Evolutionary conservation across 768 basidiomycete genomes (phyloP).

Genomic region (Mycena vitilis): DNA sequence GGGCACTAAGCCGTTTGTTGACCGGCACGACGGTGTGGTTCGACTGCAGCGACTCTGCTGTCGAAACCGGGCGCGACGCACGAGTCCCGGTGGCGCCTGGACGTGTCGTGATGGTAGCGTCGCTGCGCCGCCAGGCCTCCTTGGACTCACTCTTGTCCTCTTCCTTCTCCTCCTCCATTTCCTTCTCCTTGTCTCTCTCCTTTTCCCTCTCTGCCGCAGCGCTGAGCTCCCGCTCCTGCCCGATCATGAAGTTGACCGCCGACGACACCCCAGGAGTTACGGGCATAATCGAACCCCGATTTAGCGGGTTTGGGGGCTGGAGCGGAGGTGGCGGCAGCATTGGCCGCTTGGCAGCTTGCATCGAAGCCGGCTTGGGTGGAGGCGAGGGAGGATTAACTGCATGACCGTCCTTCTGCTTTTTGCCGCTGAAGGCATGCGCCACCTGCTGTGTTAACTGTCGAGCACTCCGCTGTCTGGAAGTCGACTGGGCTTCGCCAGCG

Average conservation of each 20-base stretch:
- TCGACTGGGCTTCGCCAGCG: slow-evolving; percentile 38
- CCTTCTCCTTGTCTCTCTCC: slow-evolving; percentile 28
- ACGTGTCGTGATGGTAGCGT: slow-evolving; percentile 83
- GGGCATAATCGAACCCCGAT: slow-evolving; percentile 64
- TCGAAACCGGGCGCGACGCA: slow-evolving; percentile 79
- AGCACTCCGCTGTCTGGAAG: slow-evolving; percentile 44
- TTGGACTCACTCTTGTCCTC: slow-evolving; percentile 57
- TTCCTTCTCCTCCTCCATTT: slow-evolving; percentile 20
- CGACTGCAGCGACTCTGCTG: slow-evolving; percentile 82
- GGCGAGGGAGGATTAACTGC: slow-evolving; percentile 49
- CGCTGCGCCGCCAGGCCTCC: slow-evolving; percentile 84
- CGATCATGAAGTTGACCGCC: slow-evolving; percentile 64
- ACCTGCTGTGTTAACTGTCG: slow-evolving; percentile 56
- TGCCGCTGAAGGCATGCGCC: slow-evolving; percentile 58
- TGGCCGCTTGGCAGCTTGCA: slow-evolving; percentile 37
- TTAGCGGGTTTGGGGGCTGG: slow-evolving; percentile 43
- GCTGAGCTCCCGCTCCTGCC: slow-evolving; percentile 43
- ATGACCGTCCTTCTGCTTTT: slow-evolving; percentile 44
- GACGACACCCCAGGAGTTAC: slow-evolving; percentile 68
- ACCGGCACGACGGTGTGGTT: slow-evolving; percentile 76
- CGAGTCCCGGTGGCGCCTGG: slow-evolving; percentile 60
- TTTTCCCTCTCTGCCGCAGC: slow-evolving; percentile 24
- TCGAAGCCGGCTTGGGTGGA: slow-evolving; percentile 51
- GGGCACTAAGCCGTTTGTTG: slow-evolving; percentile 74
- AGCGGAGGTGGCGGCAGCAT: slow-evolving; percentile 41